phyloP scores from a whole-genome alignment of 257 asterid genomes.

The Solanum bulbocastanum region DNA sequence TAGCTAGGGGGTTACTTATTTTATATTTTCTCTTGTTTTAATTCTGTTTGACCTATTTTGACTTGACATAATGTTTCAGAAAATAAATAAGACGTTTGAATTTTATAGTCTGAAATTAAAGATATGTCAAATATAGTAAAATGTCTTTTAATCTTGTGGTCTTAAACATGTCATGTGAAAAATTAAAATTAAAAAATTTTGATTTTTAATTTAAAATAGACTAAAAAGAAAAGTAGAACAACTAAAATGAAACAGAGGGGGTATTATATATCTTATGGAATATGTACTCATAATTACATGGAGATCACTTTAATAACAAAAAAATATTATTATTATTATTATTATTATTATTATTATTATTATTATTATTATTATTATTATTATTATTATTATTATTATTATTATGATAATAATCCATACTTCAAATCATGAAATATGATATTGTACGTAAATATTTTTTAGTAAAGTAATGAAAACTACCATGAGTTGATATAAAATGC shows the following conservation, averaged over 20 bases:
- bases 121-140: not conserved
- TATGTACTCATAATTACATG: not conserved
- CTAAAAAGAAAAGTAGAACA: too few species aligned
- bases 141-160: too few species aligned
- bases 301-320: not conserved
- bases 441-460: not conserved
- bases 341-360: not conserved
- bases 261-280: not conserved
- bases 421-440: not conserved
- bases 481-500: not conserved
- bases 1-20: not conserved
- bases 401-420: not conserved
- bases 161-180: not conserved
- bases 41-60: too few species aligned
- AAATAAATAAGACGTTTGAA: too few species aligned
- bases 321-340: too few species aligned
- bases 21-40: too few species aligned
- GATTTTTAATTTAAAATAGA: too few species aligned
- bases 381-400: not conserved
- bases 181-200: too few species aligned
- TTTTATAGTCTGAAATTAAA: not conserved
- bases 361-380: not conserved
- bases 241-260: too few species aligned
- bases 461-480: not conserved
- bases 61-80: not conserved